Base-by-base conservation (phyloP, 768 basidiomycete species). In the Amanita pallidorosea region DNA sequence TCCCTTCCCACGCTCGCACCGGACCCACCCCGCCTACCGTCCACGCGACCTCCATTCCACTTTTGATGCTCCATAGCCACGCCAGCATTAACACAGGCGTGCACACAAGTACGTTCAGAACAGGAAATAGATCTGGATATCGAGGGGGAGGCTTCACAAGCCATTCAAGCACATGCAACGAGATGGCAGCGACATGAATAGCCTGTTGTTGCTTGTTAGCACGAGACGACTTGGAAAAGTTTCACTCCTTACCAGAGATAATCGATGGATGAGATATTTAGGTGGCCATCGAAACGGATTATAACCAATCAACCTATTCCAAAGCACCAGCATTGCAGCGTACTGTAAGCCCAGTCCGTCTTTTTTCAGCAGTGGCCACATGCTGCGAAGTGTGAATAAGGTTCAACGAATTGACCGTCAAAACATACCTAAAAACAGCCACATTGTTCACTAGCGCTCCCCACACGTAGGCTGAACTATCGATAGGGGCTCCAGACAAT, bases 11-110 rank as follows among this genome's bases (percentile, higher is more conserved):
- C 45, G 45, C 45, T 47, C 37, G 29, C 5, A 41, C 44, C 13
- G 57, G 47, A 2, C 65, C 67, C 17, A 81, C 65, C 0, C 84
- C 84, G 4, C 79, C 77, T 8, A 88, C 61, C 11, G 84, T 87
- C 93, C 92, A 95, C 7, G 79, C 71, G 34, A 83, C 82, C 58
- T 94, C 83, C 20, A 92, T 61, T 18, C 85, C 77, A 43, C 86
- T 82, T 56, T 83, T 85, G 63, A 91, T 80, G 45, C 87, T 88
- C 91, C 91, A 96, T 13, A 92, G 60, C 88, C 88, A 97, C n/a
- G 78, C 72, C 25, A 89, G 63, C 6, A 71, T 76, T 61, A 97
- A 95, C 15, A 95, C 80, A 1, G 81, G 84, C 1, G 84, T 85
- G 60, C 83, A 81, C 41, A 93, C 61, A 13, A 91, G 75, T 2